These are phyloP conservation scores for Colletotrichum simmondsii DNA, from an alignment of 2,329 filamentous ascomycete species.

Conservation along the genomic window DNA sequence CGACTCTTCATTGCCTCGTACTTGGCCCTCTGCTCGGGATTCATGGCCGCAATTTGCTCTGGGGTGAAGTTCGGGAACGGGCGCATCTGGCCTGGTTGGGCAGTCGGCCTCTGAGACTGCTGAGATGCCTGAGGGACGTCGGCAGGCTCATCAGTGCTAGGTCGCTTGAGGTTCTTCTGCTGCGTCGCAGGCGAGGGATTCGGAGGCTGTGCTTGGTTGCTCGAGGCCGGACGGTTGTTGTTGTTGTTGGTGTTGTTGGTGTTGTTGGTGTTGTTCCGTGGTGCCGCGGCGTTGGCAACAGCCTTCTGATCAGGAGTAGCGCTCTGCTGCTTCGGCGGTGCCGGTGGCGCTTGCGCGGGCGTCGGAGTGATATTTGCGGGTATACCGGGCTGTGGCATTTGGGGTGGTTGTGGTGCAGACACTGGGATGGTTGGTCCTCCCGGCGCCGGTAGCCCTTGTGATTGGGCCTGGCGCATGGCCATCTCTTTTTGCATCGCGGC, in stretches of 20 bases:
- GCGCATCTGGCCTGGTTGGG: conserved; percentile 7
- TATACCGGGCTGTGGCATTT: conserved; percentile 19
- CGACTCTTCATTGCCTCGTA: conserved; percentile 51
- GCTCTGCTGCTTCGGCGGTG: conserved; percentile 30
- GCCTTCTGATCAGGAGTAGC: conserved; percentile 36
- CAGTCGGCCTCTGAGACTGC: conserved; percentile 32
- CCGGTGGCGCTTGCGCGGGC: conserved; percentile 16
- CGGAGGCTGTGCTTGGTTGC: conserved; percentile 48
- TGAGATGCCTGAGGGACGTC: conserved; percentile 37
- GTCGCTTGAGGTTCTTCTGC: conserved; percentile 62
- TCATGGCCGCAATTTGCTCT: conserved; percentile 53
- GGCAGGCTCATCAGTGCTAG: conserved; percentile 56
- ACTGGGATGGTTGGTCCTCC: conserved; percentile 2
- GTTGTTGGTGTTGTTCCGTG: conserved; percentile 39
- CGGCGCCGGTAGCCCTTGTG: conserved; percentile 6
- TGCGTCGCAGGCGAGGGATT: conserved; percentile 51
- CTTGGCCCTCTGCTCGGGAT: conserved; percentile 56
- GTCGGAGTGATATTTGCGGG: conserved; percentile 12
- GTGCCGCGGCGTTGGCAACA: conserved; percentile 21
- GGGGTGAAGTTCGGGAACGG: conserved; percentile 41
- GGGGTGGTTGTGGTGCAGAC: conserved; percentile 14
- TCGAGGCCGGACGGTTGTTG: conserved; percentile 43
- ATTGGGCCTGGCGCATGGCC: conserved; percentile 28
- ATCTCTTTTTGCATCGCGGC: conserved; percentile 34
- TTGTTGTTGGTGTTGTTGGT: conserved; percentile 40